A percentile compares a stretch with the other conserved stretches of the same genome.
phyloP scores from a whole-genome alignment of 73 alveolate species.

The Breviolum minutum region DNA sequence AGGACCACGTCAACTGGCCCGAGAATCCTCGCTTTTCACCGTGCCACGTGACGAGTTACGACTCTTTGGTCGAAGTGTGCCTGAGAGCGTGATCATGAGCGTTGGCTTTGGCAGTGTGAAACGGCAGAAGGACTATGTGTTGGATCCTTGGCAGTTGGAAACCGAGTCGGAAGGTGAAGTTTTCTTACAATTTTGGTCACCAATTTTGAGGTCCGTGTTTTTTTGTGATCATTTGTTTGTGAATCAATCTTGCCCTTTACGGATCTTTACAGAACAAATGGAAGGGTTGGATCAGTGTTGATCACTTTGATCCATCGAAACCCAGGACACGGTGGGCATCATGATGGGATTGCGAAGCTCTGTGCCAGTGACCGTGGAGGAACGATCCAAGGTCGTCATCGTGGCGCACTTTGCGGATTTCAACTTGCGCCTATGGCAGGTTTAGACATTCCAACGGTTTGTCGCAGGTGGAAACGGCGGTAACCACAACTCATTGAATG shows the following conservation, averaged over 20 bases:
- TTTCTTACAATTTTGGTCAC: no score
- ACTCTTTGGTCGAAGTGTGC: constrained; percentile 25
- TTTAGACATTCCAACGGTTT: neutral
- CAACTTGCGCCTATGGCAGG: neutral
- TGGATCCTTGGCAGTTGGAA: neutral
- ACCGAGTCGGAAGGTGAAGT: no score
- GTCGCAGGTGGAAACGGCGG: no score
- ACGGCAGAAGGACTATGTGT: constrained; percentile 73
- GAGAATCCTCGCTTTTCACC: constrained; percentile 50
- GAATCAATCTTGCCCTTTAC: no score
- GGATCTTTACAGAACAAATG: no score
- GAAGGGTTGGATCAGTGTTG: neutral
- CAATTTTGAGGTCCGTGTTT: no score
- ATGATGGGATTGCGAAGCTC: constrained; percentile 34
- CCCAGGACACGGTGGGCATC: constrained; percentile 85
- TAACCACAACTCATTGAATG: no score
- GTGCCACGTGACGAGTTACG: constrained; percentile 43
- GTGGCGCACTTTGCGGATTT: constrained; percentile 76
- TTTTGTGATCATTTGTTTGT: no score
- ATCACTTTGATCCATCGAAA: neutral
- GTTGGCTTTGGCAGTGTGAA: constrained; percentile 66
- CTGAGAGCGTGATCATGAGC: constrained; percentile 5
- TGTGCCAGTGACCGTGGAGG: neutral
- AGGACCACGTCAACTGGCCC: constrained; percentile 32
- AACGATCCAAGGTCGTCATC: constrained; percentile 56